phyloP scores from a whole-genome alignment of 2,329 filamentous ascomycete genomes.

The Cephalotrichum gorgonifer region DNA sequence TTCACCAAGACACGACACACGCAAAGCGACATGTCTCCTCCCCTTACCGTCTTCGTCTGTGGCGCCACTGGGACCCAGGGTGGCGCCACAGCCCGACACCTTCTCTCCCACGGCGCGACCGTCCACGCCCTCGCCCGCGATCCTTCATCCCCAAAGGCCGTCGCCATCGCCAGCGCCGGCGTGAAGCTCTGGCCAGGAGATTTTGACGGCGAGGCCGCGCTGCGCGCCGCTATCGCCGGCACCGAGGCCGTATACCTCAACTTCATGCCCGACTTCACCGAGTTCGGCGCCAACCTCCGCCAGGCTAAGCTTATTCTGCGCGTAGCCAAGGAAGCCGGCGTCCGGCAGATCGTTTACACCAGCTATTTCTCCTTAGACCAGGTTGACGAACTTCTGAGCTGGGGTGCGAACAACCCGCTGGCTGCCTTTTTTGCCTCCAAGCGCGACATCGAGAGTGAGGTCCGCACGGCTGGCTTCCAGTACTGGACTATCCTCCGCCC shows the following conservation, averaged over 20 bases:
- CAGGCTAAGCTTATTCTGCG: slow-evolving; percentile 21
- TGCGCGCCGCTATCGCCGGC: slow-evolving; percentile 28
- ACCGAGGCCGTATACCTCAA: slow-evolving; percentile 39
- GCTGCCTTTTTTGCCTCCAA: slow-evolving; percentile 26
- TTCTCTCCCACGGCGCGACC: slow-evolving; percentile 28
- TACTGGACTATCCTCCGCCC: slow-evolving; percentile 39
- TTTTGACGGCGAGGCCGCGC: slow-evolving; percentile 26
- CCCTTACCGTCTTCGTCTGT: slow-evolving; percentile 25
- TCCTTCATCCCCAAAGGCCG: slow-evolving; percentile 25
- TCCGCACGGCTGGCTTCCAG: slow-evolving; percentile 24
- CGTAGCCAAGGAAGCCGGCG: slow-evolving; percentile 24
- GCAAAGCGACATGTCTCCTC: too few relatives aligned
- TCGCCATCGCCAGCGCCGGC: slow-evolving; percentile 26
- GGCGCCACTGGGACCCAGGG: slow-evolving; percentile 41
- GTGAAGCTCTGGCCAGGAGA: slow-evolving; percentile 33
- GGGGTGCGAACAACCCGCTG: slow-evolving; percentile 16
- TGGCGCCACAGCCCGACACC: slow-evolving; percentile 37
- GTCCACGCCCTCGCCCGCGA: slow-evolving; percentile 39
- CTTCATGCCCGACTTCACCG: slow-evolving; percentile 15
- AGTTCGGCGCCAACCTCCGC: slow-evolving; percentile 17
- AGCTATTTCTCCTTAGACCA: slow-evolving; percentile 18
- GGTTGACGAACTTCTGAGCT: slow-evolving; percentile 13
- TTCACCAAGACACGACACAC: too few relatives aligned
- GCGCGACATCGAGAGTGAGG: slow-evolving; percentile 25
- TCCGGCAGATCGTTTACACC: slow-evolving; percentile 25